phyloP scores from a whole-genome alignment of 768 basidiomycete species.

The Kwoniella heveanensis region DNA sequence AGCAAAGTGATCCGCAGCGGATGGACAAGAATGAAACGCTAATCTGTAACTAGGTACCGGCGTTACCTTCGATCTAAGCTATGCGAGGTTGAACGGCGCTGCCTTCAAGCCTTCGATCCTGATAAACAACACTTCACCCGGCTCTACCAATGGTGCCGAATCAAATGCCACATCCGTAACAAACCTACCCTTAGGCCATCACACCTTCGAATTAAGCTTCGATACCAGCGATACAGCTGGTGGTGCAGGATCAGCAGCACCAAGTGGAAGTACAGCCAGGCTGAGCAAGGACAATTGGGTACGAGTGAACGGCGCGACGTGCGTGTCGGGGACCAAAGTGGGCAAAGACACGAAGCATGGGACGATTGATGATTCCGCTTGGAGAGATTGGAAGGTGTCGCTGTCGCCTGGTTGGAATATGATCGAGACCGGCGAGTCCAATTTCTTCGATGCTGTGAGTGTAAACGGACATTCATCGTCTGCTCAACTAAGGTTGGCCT shows the following conservation, averaged over 20 bases:
- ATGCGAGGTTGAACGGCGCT: not conserved
- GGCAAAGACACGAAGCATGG: constrained; percentile 22
- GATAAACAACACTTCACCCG: constrained; percentile 17
- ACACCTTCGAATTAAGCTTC: constrained; percentile 22
- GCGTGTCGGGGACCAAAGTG: constrained; percentile 22
- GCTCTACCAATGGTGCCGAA: not conserved
- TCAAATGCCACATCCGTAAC: constrained; percentile 12
- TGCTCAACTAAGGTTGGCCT: too few species aligned
- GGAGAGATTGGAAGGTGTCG: constrained; percentile 34
- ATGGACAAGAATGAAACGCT: too few species aligned
- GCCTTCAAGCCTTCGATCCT: constrained; percentile 7
- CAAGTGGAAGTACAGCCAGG: not conserved
- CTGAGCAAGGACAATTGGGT: constrained; percentile 16
- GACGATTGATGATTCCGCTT: constrained; percentile 48
- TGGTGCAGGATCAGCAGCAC: too few species aligned
- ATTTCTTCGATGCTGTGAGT: constrained; percentile 45
- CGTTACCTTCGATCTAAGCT: constrained; percentile 15
- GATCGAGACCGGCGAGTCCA: constrained; percentile 32
- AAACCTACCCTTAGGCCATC: constrained; percentile 28
- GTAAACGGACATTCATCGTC: too few species aligned
- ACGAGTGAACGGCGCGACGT: constrained; percentile 26
- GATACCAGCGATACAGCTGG: not conserved
- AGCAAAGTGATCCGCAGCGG: too few species aligned
- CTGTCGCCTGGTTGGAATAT: constrained; percentile 49
- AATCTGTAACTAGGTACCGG: constrained; percentile 14